A percentile compares a stretch with the other conserved stretches of the same genome.
Conservation (phyloP, 768 basidiomycete genomes). For the Pisolithus tinctorius region DNA sequence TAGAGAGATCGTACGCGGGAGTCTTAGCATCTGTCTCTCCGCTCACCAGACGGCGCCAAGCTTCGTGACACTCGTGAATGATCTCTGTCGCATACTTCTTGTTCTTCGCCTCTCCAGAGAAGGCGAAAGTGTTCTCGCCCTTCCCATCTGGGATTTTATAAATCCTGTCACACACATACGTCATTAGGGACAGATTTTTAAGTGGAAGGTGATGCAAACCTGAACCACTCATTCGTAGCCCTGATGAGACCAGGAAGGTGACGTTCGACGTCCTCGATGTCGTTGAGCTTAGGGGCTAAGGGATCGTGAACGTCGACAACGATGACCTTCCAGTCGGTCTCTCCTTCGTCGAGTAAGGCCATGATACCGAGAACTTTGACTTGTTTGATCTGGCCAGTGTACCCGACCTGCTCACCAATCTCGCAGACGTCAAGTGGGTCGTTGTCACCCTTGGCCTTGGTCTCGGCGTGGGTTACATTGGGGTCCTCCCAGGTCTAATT, state of each 20-base stretch:
- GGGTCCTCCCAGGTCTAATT: constrained; percentile 98
- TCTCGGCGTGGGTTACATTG: constrained; percentile 78
- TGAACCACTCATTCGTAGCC: constrained; percentile 99
- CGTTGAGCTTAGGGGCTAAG: constrained; percentile 92
- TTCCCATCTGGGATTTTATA: constrained; percentile 97
- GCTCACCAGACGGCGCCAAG: constrained; percentile 89
- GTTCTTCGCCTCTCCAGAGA: constrained; percentile 99
- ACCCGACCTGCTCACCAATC: constrained; percentile 97
- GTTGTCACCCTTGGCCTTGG: constrained; percentile 98
- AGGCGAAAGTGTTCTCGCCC: constrained; percentile 97
- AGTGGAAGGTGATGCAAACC: constrained; percentile 35
- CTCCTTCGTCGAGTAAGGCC: constrained; percentile 98
- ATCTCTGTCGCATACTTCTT: constrained; percentile 99
- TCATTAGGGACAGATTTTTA: constrained; percentile 1
- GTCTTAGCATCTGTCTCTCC: constrained; percentile 77
- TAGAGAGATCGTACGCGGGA: constrained; percentile 67
- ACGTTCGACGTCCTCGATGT: constrained; percentile 97
- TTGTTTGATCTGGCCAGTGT: constrained; percentile 96
- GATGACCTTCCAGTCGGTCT: constrained; percentile 99
- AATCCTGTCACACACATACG: constrained; percentile 44
- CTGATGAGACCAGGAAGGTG: constrained; percentile 95
- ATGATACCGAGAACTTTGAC: constrained; percentile 99
- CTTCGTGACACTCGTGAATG: constrained; percentile 97
- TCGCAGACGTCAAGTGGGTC: constrained; percentile 99
- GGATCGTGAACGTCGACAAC: constrained; percentile 96